Conservation (phyloP, 2,329 filamentous ascomycete species). For the Paecilomyces formosus region DNA sequence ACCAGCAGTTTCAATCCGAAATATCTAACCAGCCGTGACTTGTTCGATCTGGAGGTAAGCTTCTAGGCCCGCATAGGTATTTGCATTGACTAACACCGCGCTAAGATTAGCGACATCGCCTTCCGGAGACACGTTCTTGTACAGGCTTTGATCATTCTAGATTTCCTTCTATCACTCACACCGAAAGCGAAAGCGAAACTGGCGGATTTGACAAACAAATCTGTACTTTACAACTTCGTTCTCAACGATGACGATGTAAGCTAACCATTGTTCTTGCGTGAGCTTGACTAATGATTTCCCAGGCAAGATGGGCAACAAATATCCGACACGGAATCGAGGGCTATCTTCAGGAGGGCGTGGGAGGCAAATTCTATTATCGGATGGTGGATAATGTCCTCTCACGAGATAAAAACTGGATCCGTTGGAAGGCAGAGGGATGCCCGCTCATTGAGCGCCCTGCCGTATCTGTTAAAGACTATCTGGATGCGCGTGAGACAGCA, state of each 20-base stretch:
- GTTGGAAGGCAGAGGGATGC: conserved; percentile 95
- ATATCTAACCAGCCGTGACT: conserved; percentile 91
- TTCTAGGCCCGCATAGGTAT: conserved; percentile 5
- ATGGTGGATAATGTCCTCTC: conserved; percentile 96
- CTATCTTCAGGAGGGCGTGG: conserved; percentile 71
- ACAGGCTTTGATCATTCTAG: conserved; percentile 86
- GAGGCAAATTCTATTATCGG: conserved; percentile 88
- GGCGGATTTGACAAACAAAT: conserved; percentile 69
- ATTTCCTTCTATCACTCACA: conserved; percentile 89
- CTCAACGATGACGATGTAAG: conserved; percentile 75
- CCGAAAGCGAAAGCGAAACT: conserved; percentile 74
- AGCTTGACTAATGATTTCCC: conserved; percentile 13
- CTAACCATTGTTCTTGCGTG: conserved; percentile 5
- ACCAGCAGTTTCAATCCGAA: conserved; percentile 87
- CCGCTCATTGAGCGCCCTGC: conserved; percentile 73
- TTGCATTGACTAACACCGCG: conserved; percentile 12
- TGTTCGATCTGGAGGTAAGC: conserved; percentile 85
- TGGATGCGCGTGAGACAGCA: conserved; percentile 60
- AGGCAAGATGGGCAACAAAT: conserved; percentile 75
- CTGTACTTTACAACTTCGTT: conserved; percentile 75
- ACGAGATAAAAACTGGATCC: conserved; percentile 96
- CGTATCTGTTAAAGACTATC: conserved; percentile 61
- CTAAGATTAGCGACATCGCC: conserved; percentile 79
- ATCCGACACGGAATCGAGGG: conserved; percentile 73
- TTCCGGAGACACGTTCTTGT: conserved; percentile 93